These are phyloP conservation scores for Microsporum canis DNA, from an alignment of 2,329 filamentous ascomycete genomes.

Conservation along the genomic window DNA sequence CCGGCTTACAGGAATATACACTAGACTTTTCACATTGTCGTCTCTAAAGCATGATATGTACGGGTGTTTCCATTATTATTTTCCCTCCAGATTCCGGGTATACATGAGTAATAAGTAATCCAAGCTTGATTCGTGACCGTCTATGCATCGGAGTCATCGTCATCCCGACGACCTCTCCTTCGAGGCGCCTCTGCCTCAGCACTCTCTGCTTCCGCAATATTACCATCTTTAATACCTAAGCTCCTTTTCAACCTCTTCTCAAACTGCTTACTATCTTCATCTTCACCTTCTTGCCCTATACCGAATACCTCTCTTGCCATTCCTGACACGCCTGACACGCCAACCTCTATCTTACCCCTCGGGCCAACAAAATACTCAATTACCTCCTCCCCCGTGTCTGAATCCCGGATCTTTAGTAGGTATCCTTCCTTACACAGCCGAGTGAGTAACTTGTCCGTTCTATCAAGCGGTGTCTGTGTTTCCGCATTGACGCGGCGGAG, in stretches of 20 bases:
- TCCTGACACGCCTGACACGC: conserved; percentile 60
- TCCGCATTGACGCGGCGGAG: conserved; percentile 65
- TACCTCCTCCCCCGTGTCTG: conserved; percentile 57
- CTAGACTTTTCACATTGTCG: neutral
- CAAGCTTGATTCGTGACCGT: neutral
- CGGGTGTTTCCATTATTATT: neutral
- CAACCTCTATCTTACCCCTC: conserved; percentile 74
- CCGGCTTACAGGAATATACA: neutral
- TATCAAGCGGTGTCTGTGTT: conserved; percentile 60
- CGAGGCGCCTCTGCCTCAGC: neutral
- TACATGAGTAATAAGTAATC: neutral
- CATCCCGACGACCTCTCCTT: neutral
- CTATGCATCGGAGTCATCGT: conserved; percentile 6
- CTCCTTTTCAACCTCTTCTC: conserved; percentile 51
- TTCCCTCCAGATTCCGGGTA: neutral
- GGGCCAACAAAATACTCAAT: conserved; percentile 77
- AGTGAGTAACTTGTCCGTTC: conserved; percentile 62
- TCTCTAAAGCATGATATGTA: neutral
- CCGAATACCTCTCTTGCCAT: conserved; percentile 52
- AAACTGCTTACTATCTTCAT: conserved; percentile 38
- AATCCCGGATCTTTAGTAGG: conserved; percentile 61
- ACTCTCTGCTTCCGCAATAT: neutral
- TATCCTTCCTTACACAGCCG: conserved; percentile 75
- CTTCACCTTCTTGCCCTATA: conserved; percentile 16
- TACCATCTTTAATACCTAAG: conserved; percentile 40